These are phyloP conservation scores for Trypanosoma brucei DNA, from an alignment of 208 protist genomes.

Conservation along the genomic window DNA sequence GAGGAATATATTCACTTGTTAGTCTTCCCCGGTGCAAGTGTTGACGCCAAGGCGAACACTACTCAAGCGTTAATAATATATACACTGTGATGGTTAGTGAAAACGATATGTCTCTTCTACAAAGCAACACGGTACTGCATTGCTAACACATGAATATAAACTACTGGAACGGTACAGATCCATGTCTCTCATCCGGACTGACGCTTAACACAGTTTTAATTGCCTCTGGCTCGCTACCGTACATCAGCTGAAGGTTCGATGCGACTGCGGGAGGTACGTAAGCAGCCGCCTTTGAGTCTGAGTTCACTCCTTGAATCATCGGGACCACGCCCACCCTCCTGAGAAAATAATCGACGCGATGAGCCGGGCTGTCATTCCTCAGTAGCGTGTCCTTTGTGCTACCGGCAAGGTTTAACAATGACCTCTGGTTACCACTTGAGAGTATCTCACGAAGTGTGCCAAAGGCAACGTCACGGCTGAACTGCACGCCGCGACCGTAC, in stretches of 20 bases:
- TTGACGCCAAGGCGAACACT: too few species aligned
- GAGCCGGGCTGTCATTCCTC: conserved; percentile 21
- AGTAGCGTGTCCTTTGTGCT: conserved; percentile 37
- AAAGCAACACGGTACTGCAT: not conserved
- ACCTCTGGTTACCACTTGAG: conserved; percentile 27
- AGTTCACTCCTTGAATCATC: not conserved
- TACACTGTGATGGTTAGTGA: too few species aligned
- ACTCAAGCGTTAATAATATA: too few species aligned
- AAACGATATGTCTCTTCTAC: not conserved
- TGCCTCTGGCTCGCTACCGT: conserved; percentile 7
- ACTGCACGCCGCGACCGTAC: conserved; percentile 52
- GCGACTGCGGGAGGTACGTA: not conserved
- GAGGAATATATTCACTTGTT: too few species aligned
- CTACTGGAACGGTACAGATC: conserved; percentile 26
- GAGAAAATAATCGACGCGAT: conserved; percentile 63
- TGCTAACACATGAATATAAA: not conserved
- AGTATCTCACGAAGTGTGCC: conserved; percentile 28
- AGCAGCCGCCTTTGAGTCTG: not conserved
- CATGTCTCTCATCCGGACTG: conserved; percentile 10
- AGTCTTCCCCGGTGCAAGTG: too few species aligned
- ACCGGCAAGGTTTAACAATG: conserved; percentile 33
- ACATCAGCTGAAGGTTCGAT: conserved; percentile 2
- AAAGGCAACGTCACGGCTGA: conserved; percentile 34
- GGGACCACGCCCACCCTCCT: conserved; percentile 27
- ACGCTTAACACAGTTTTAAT: conserved; percentile 18